Evolutionary conservation across 495 filamentous ascomycete genomes (phyloP), one percentile per base, ranked within the genome.

Genomic region (Aspergillus funiculosus): DNA sequence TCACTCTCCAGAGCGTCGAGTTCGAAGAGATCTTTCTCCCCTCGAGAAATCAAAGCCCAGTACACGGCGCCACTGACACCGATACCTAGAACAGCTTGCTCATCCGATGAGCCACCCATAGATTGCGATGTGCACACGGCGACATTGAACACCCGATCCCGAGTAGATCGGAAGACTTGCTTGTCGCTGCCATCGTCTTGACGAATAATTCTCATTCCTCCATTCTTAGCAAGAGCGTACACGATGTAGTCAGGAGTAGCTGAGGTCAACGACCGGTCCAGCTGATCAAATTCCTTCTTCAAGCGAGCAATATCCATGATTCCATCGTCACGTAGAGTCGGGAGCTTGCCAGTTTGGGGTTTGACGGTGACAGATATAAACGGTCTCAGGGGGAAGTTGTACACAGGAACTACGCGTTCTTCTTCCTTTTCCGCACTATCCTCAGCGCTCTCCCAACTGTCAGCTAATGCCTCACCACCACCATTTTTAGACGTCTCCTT

Each of bases 271-370:
- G 87, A 92, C 40, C 94, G 86, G 59, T 99, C 94, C 37, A 94
- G 79, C 63, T 97, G 94, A 63, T 99, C 94, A 54, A 97, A 97
- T 5, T 92, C 86, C 66, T 97, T 96, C 72, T 94, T 94, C 42
- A 96, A 75, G 29, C 87, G 81, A 28, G 91, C 90, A 63, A 99
- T 89, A 51, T 90, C 83, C 63, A 92, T 82, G 39, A 94, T 77
- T 5, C 78, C 69, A 54, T 89, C 85, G 39, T 84, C 79, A 14
- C 78, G 79, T 59, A 84, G 78, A 9, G 69, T 59, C n/a, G 73
- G 61, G 66, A 68, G 53, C 45, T 64, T 60, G 49, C 64, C 58
- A 43, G 59, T n/a, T 29, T 59, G 32, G 19, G 66, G 35, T 48
- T 68, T 61, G 43, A 79, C 53, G 13, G 53, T 47, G 62, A 99